Evolutionary conservation across 768 basidiomycete genomes (phyloP), one percentile per base, ranked within the genome.

Genomic region (Galerina sulciceps): DNA sequence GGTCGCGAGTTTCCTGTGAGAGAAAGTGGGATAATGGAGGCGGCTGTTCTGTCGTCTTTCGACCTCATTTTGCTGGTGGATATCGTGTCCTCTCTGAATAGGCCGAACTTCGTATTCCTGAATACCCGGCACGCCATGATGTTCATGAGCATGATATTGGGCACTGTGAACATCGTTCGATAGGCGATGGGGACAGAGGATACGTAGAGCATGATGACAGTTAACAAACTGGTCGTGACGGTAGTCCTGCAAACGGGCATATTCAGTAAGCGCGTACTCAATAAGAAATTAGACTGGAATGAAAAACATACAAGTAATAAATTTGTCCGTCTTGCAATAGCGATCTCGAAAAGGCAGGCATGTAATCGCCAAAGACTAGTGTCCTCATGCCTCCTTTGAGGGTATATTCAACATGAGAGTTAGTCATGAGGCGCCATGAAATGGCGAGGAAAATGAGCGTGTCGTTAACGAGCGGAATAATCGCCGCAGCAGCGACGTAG

Each of bases 381-480:
- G 55, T 61, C n/a, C 62, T 55, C 26, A 65, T 13, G 1, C 58
- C 48, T 15, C 57, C 51, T 42, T 63, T 61, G 20, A 53, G 47
- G 40, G 38, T 45, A 13, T 48, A 36, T 6, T 59, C 57, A 18
- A 51, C 38, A 36, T 57, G 55, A 10, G 67, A 44, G 37, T 68
- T 65, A 15, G 52, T 23, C 14, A 70, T 58, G 11, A 58, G 34
- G n/a, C 58, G 63, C 59, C 65, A 73, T 9, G 76, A 75, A 3
- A 77, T 75, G 10, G 73, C 67, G 40, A 75, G 40, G 54, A 75
- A 75, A 13, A 76, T 70, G 40, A 65, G 52, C 1, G 72, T 75
- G 57, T 77, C 77, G 34, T 71, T 62, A 8, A 74, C 56, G 11
- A 71, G 55, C 0, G 65, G 62, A 6, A 59, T 52, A 23, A 75